Base-by-base conservation (phyloP, 352 stramenopile genomes). In the Elongisporangium prolatum region DNA sequence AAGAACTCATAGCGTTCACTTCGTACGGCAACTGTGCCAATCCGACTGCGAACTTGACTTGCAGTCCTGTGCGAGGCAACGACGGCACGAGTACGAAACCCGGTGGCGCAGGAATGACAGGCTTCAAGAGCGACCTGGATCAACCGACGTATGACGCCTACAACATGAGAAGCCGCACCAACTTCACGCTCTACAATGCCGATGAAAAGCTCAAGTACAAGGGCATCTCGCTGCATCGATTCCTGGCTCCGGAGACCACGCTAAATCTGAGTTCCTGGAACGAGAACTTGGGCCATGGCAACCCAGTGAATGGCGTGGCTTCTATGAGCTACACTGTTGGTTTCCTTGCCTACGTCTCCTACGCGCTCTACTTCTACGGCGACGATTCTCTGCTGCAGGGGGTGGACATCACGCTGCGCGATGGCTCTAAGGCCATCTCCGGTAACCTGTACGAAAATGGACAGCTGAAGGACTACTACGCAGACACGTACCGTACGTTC, bases 281-380 rank as follows among this genome's bases (percentile, higher is more conserved):
- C 22, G 55, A 53, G 2, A 56, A 16, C 14, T 52, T 38, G 5
- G 72, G 72, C 54, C 66, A 61, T 6, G 68, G 48, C 20, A 63
- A 64, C 40, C 72, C 72, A 0, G 62, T 80, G n/a, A 61, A 80
- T 37, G 72, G 72, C 53, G 63, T 80, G n/a, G 69, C 77, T 53
- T 61, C 61, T 1, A 28, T 69, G 57, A 59, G 65, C 14, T 77
- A 76, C 63, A 66, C 63, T 57, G 57, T 25, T 8, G 72, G 69
- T 10, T 80, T 80, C 57, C 44, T 75, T 17, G 63, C 69, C 16
- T 80, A 71, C 52, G 54, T 80, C 38, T 76, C 69, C 54, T 77
- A 72, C 61, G 69, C 72, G 17, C 6, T 80, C 21, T 80, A 64
- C 49, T 55, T 80, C 9, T 77, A 61, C 20, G 72, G 68, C 5